Percentiles rank a stretch among this genome's conserved stretches.
These are phyloP conservation scores for Dacryopinax spathularia DNA, from an alignment of 768 basidiomycete species.

Conservation along the genomic window DNA sequence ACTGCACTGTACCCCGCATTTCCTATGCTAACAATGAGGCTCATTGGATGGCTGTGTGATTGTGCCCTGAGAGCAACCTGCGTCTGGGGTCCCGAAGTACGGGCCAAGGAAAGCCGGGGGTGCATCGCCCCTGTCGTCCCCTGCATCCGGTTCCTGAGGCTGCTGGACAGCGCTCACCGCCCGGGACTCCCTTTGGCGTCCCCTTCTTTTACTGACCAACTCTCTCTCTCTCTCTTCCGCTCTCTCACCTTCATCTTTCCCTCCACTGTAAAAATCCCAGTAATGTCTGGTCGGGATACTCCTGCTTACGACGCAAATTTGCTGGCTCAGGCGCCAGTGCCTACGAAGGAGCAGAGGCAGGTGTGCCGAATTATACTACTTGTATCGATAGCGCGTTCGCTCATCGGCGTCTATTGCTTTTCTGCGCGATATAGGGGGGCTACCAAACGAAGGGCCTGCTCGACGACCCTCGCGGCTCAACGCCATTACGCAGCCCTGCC, in stretches of 20 bases:
- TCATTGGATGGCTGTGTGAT: no score
- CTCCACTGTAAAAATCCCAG: no score
- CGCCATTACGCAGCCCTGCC: background rate
- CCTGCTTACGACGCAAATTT: background rate
- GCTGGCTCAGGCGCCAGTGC: background rate
- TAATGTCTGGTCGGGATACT: background rate
- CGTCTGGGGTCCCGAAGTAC: background rate
- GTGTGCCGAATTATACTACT: background rate
- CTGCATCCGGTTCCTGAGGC: constrained; percentile 3
- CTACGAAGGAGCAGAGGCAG: background rate
- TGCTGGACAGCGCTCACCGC: background rate
- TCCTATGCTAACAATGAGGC: no score
- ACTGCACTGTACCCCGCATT: no score
- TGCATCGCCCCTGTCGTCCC: background rate
- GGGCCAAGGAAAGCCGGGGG: background rate
- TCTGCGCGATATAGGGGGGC: background rate
- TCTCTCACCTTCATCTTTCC: background rate
- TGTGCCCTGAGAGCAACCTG: background rate
- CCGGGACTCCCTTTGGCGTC: background rate
- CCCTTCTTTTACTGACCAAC: background rate
- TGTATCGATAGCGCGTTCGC: background rate
- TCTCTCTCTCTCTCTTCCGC: background rate
- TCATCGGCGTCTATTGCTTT: background rate
- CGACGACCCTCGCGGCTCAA: background rate
- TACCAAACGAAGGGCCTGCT: constrained; percentile 1